These are phyloP conservation scores for Cladosporium phlei DNA, from an alignment of 2,329 filamentous ascomycete species.

Conservation along the genomic window DNA sequence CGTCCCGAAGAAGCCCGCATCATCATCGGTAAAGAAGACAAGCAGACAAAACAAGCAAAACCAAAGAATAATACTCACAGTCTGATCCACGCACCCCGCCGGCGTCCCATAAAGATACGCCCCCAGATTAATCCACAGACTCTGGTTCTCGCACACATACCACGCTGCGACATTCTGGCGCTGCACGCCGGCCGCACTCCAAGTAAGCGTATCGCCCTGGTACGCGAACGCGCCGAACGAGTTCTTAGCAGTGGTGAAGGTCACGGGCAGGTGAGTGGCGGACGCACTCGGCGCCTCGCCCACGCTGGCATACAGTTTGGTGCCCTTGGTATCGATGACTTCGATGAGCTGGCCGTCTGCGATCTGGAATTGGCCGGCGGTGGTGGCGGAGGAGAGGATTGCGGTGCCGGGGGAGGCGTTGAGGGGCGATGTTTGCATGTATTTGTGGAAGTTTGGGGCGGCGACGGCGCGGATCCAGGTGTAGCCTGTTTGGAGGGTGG, in stretches of 20 bases:
- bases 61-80: too few species aligned
- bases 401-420: conserved; percentile 42
- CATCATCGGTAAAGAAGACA: too few species aligned
- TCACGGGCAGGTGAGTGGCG: conserved; percentile 47
- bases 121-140: conserved; percentile 55
- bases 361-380: conserved; percentile 56
- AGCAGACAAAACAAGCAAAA: too few species aligned
- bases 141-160: conserved; percentile 52
- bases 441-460: conserved; percentile 50
- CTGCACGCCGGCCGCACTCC: conserved; percentile 46
- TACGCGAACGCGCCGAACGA: conserved; percentile 54
- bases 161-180: conserved; percentile 55
- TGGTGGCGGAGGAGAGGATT: conserved; percentile 48
- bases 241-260: conserved; percentile 49
- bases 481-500: conserved; percentile 48
- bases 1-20: background rate
- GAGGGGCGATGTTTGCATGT: conserved; percentile 34
- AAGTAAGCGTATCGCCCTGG: conserved; percentile 55
- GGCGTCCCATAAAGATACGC: conserved; percentile 57
- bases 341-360: conserved; percentile 53
- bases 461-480: conserved; percentile 57
- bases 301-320: conserved; percentile 45
- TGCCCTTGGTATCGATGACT: conserved; percentile 35
- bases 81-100: conserved; percentile 55
- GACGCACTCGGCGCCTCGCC: conserved; percentile 41